Evolutionary conservation across 2,329 filamentous ascomycete species (phyloP).

Genomic region (Clonostachys byssicola): DNA sequence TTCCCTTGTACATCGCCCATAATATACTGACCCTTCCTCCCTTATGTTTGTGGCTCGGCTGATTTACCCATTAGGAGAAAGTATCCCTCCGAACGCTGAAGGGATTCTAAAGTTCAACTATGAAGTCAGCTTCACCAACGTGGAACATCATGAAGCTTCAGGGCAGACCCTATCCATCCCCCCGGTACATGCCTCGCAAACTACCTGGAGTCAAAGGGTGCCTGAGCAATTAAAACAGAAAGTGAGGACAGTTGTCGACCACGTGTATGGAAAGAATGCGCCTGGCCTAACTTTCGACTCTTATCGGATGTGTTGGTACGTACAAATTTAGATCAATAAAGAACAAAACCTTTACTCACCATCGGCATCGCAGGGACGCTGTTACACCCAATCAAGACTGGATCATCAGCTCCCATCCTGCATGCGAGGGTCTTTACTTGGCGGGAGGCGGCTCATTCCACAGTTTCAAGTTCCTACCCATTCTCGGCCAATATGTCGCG

Average conservation of each 20-base stretch:
- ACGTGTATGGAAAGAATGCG: background rate
- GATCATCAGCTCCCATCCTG: slow-evolving; percentile 48
- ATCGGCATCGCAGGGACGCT: too few species aligned
- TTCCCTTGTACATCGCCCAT: too few species aligned
- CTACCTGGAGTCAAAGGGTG: background rate
- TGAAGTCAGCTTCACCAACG: background rate
- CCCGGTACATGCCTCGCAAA: background rate
- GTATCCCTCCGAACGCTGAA: background rate
- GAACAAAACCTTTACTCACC: background rate
- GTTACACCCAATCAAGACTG: slow-evolving; percentile 60
- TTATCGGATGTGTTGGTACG: slow-evolving; percentile 46
- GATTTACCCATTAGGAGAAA: background rate
- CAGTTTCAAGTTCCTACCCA: slow-evolving; percentile 51
- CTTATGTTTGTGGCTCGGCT: too few species aligned
- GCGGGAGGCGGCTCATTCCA: slow-evolving; percentile 62
- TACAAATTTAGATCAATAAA: background rate
- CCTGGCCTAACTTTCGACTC: background rate
- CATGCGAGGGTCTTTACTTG: slow-evolving; percentile 49
- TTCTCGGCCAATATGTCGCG: background rate
- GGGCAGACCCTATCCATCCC: background rate
- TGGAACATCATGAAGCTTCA: background rate
- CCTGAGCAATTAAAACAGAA: background rate
- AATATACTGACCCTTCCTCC: too few species aligned
- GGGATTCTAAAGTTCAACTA: background rate
- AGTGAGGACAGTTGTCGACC: background rate